These are phyloP conservation scores for Lyophyllum decastes DNA, from an alignment of 768 basidiomycete genomes.

Conservation along the genomic window DNA sequence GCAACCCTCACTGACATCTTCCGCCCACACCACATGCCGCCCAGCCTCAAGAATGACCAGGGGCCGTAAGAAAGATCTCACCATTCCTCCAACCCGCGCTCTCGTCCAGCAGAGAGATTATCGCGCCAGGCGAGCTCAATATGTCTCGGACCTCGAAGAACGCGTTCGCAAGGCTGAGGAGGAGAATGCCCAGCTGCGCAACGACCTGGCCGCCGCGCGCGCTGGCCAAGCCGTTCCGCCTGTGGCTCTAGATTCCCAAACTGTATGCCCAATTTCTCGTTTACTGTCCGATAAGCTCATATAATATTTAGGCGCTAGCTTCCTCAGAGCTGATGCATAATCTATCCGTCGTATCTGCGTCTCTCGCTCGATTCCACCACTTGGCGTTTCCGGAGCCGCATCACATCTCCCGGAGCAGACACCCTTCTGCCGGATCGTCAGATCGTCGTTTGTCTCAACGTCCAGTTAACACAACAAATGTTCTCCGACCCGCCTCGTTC, in stretches of 20 bases:
- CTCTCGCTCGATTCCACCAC: conserved; percentile 55
- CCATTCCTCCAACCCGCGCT: conserved; percentile 58
- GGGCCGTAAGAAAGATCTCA: conserved; percentile 66
- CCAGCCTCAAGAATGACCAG: conserved; percentile 47
- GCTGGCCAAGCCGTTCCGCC: conserved; percentile 35
- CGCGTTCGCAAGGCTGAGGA: conserved; percentile 54
- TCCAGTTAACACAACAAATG: conserved; percentile 11
- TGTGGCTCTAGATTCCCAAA: conserved; percentile 27
- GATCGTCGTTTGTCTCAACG: conserved; percentile 5
- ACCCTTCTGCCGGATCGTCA: conserved; percentile 11
- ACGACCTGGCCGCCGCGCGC: conserved; percentile 47
- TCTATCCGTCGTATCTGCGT: conserved; percentile 46
- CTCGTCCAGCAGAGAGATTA: conserved; percentile 67
- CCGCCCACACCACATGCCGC: conserved; percentile 10
- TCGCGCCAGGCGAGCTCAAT: conserved; percentile 59
- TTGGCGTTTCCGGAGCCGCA: conserved; percentile 39
- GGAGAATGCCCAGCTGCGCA: conserved; percentile 51
- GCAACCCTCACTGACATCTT: conserved; percentile 12
- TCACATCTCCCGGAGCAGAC: conserved; percentile 8
- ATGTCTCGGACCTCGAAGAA: conserved; percentile 57
- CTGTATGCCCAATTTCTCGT: conserved; percentile 25
- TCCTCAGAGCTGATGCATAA: conserved; percentile 54
- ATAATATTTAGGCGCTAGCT: conserved; percentile 42
- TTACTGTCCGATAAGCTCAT: conserved; percentile 10
- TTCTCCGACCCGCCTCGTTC: conserved; percentile 26